Evolutionary conservation across 495 filamentous ascomycete species (phyloP).

Genomic region (Rhizodiscina lignyota): DNA sequence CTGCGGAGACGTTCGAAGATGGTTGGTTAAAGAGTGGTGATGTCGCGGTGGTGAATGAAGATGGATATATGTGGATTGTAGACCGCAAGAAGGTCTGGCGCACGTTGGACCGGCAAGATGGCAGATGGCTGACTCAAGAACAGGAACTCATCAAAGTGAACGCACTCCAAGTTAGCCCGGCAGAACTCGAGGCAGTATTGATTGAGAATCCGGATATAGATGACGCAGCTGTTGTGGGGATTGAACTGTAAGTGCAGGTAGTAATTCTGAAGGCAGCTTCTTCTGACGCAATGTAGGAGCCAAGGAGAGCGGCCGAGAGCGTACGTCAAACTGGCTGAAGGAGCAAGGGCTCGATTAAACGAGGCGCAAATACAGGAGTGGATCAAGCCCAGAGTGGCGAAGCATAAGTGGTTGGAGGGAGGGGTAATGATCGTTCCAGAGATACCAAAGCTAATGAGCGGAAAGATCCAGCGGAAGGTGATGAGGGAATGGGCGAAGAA

Average conservation of each 20-base stretch:
- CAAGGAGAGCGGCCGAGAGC: not conserved
- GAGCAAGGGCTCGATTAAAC: not conserved
- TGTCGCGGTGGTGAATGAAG: conserved; percentile 1
- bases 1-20: conserved; percentile 2
- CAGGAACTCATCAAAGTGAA: conserved; percentile 29
- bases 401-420: conserved; percentile 1
- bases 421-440: conserved; percentile 2
- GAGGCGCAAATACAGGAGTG: conserved; percentile 1
- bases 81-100: conserved; percentile 8
- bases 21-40: conserved; percentile 2
- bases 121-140: not conserved
- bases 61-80: conserved; percentile 1
- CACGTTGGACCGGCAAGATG: not conserved
- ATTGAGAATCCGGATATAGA: conserved; percentile 3
- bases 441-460: conserved; percentile 2
- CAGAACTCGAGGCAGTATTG: conserved; percentile 27
- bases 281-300: not conserved
- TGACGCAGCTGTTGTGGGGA: conserved; percentile 1
- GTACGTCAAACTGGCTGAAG: not conserved
- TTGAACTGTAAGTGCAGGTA: not conserved
- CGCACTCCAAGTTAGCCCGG: conserved; percentile 27
- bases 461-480: conserved; percentile 2
- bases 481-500: not conserved
- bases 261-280: not conserved
- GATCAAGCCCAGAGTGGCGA: conserved; percentile 2